A percentile compares a stretch with the other conserved stretches of the same genome.
Conservation (phyloP, 768 basidiomycete genomes). For the Mycena kentingensis region DNA sequence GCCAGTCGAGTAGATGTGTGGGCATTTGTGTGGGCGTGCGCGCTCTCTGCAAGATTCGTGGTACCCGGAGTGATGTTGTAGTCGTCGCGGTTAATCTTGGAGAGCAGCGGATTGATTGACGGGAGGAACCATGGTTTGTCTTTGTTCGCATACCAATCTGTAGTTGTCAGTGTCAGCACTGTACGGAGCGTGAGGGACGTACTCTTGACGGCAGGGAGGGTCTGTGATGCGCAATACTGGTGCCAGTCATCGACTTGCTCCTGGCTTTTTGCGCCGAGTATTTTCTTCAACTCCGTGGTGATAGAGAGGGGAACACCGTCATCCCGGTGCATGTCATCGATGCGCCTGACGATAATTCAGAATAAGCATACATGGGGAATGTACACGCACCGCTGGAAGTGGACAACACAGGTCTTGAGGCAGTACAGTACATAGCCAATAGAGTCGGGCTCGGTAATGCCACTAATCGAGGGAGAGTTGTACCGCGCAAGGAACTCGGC, state of each 20-base stretch:
- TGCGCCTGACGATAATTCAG: slow-evolving; percentile 13
- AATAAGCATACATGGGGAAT: background rate
- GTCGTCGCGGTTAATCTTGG: slow-evolving; percentile 12
- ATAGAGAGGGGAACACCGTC: slow-evolving; percentile 7
- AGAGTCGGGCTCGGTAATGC: background rate
- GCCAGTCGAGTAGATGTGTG: slow-evolving; percentile 13
- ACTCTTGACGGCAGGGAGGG: background rate
- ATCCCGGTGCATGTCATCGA: slow-evolving; percentile 18
- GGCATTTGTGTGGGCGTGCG: slow-evolving; percentile 17
- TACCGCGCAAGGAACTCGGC: background rate
- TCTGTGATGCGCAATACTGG: slow-evolving; percentile 4
- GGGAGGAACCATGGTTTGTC: slow-evolving; percentile 21
- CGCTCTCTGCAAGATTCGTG: slow-evolving; percentile 22
- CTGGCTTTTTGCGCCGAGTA: slow-evolving; percentile 6
- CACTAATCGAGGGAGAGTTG: slow-evolving; percentile 8
- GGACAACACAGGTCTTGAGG: slow-evolving; percentile 7
- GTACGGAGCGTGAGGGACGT: background rate
- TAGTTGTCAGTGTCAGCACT: background rate
- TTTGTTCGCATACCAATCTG: slow-evolving; percentile 26
- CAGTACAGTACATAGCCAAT: background rate
- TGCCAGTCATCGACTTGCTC: slow-evolving; percentile 24
- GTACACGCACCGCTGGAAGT: slow-evolving; percentile 7
- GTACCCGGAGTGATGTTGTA: slow-evolving; percentile 23
- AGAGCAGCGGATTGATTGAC: slow-evolving; percentile 22
- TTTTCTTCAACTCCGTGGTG: slow-evolving; percentile 18